Evolutionary conservation across 179 eudicot species (phyloP).

Genomic region (Vitellaria paradoxa): DNA sequence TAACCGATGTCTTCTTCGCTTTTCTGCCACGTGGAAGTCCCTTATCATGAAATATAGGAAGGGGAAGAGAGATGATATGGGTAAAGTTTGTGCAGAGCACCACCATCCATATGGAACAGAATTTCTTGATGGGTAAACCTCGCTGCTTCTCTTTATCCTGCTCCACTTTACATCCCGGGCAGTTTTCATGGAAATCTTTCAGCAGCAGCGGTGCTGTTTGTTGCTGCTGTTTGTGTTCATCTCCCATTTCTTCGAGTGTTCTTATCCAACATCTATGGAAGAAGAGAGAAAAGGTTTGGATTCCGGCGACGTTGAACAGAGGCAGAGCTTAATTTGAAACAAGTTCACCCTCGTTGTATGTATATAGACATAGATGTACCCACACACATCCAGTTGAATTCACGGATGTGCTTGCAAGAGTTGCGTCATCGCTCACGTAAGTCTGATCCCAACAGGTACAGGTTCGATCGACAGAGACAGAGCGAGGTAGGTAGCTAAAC

Average conservation of each 20-base stretch:
- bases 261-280: no score
- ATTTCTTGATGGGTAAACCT: conserved; percentile 42
- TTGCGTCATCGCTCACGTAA: no score
- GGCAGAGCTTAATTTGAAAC: no score
- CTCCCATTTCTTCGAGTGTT: conserved; percentile 16
- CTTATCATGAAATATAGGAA: conserved; percentile 90
- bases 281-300: background rate
- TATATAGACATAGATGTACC: no score
- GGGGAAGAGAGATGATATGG: conserved; percentile 55
- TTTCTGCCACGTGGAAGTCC: conserved; percentile 74
- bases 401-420: no score
- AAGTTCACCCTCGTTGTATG: no score
- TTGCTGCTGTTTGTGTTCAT: conserved; percentile 22
- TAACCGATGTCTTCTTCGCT: conserved; percentile 78
- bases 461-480: background rate
- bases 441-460: background rate
- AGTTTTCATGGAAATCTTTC: conserved; percentile 36
- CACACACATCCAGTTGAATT: no score
- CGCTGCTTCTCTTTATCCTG: conserved; percentile 25
- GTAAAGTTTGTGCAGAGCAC: conserved; percentile 40
- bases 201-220: conserved; percentile 20
- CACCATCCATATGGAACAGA: conserved; percentile 32
- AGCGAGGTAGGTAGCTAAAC: background rate
- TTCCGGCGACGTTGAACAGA: background rate
- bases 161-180: conserved; percentile 54